Conservation (phyloP, 1,284 basidiomycete species). For the Butyriboletus appendiculatus region DNA sequence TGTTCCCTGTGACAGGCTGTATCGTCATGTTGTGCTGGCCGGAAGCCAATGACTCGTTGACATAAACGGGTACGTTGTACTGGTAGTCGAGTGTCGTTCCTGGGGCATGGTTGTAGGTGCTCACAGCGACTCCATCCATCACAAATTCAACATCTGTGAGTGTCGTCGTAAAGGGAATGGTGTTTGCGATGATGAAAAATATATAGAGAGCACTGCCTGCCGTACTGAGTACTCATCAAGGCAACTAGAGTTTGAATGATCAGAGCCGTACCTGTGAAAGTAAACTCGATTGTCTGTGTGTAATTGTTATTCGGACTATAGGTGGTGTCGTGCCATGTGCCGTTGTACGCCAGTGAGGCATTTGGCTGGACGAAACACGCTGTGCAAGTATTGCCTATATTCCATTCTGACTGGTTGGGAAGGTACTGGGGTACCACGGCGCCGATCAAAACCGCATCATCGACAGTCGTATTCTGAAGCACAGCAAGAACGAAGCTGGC, state of each 20-base stretch:
- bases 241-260: background rate
- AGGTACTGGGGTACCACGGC: conserved; percentile 6
- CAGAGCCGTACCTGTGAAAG: conserved; percentile 11
- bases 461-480: conserved; percentile 22
- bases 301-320: background rate
- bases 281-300: conserved; percentile 8
- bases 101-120: background rate
- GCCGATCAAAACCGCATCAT: conserved; percentile 14
- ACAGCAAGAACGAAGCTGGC: background rate
- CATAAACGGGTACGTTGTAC: conserved; percentile 21
- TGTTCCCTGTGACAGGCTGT: background rate
- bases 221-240: background rate
- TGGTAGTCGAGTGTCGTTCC: conserved; percentile 2
- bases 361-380: background rate
- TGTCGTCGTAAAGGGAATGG: background rate
- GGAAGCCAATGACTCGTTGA: conserved; percentile 4
- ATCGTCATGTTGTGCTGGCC: conserved; percentile 15
- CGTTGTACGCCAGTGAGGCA: conserved; percentile 2
- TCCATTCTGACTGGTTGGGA: background rate
- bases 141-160: conserved; percentile 11
- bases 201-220: conserved; percentile 24
- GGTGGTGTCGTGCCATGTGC: conserved; percentile 24
- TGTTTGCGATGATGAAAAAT: conserved; percentile 22
- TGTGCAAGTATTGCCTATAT: conserved; percentile 1
- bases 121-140: background rate